A percentile compares a stretch with the other conserved stretches of the same genome.
Evolutionary conservation across 1,139 yeast species (phyloP).

Genomic region (Scheffersomyces lignicola): DNA sequence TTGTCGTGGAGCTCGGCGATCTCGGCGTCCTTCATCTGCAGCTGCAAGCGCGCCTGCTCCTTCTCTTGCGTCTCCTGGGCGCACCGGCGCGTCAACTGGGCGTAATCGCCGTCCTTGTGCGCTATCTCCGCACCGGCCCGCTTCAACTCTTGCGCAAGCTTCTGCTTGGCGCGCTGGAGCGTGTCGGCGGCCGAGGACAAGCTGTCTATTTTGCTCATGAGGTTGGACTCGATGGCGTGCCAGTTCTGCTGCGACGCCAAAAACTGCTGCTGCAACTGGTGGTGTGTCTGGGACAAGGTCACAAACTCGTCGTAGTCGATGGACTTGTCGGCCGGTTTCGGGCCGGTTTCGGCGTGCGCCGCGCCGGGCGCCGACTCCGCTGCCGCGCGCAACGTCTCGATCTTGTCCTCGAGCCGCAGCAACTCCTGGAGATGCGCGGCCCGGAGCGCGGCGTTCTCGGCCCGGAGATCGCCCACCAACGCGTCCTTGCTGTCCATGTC

Average conservation of each 20-base stretch:
- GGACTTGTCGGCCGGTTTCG: conserved; percentile 13
- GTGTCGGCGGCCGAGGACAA: conserved; percentile 41
- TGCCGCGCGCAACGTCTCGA: conserved; percentile 40
- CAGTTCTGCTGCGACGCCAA: conserved; percentile 66
- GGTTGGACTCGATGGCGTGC: conserved; percentile 58
- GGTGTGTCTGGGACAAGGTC: conserved; percentile 39
- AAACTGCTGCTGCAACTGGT: conserved; percentile 62
- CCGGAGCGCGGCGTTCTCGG: conserved; percentile 26
- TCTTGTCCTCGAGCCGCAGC: conserved; percentile 47
- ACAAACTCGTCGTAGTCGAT: conserved; percentile 36
- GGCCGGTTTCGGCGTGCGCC: conserved; percentile 10
- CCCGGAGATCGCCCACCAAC: conserved; percentile 24
- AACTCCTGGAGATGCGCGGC: conserved; percentile 49
- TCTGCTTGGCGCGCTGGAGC: conserved; percentile 32
- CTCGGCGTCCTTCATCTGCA: conserved; percentile 27
- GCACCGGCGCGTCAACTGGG: conserved; percentile 16
- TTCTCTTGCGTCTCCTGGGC: conserved; percentile 14
- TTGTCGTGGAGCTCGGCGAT: conserved; percentile 28
- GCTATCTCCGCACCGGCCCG: conserved; percentile 20
- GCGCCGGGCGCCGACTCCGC: conserved; percentile 19
- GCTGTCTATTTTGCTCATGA: conserved; percentile 46
- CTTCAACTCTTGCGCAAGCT: conserved; percentile 29
- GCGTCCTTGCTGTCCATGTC: conserved; percentile 33
- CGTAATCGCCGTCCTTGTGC: conserved; percentile 24
- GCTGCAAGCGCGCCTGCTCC: conserved; percentile 20